A percentile compares a stretch with the other conserved stretches of the same genome.
Conservation (phyloP, 2,329 filamentous ascomycete species). For the Rhytidhysteron rufulum region DNA sequence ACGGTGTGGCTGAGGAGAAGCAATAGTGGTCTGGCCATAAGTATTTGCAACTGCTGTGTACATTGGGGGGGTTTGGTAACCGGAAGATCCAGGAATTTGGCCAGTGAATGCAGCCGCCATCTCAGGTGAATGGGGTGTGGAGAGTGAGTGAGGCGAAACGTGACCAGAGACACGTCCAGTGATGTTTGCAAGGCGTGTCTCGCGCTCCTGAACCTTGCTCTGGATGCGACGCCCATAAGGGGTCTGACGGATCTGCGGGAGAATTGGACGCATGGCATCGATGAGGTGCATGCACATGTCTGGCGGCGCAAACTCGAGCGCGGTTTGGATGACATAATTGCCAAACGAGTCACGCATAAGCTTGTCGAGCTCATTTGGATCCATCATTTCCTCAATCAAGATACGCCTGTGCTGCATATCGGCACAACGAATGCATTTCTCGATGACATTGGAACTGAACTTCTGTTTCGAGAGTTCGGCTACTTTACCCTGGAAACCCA, state of each 20-base stretch:
- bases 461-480: conserved; percentile 83
- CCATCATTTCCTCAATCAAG: conserved; percentile 79
- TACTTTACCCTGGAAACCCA: conserved; percentile 72
- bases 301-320: conserved; percentile 43
- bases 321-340: conserved; percentile 98
- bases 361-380: conserved; percentile 73
- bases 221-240: conserved; percentile 93
- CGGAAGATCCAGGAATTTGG: conserved; percentile 15
- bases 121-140: conserved; percentile 20
- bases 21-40: conserved; percentile 29
- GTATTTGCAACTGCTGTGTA: conserved; percentile 30
- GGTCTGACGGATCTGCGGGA: conserved; percentile 81
- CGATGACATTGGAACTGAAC: conserved; percentile 98
- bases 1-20: conserved; percentile 33
- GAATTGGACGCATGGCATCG: conserved; percentile 78
- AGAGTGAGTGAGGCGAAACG: conserved; percentile 24
- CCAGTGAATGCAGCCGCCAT: conserved; percentile 14
- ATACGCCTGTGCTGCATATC: conserved; percentile 69
- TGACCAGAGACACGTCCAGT: conserved; percentile 26
- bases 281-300: conserved; percentile 57
- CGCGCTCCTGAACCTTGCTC: conserved; percentile 70
- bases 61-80: conserved; percentile 26
- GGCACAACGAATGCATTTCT: conserved; percentile 84
- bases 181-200: conserved; percentile 35
- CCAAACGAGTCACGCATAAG: conserved; percentile 89